Evolutionary conservation across 305 asterid species (phyloP).

Genomic region (Fraxinus sp.): DNA sequence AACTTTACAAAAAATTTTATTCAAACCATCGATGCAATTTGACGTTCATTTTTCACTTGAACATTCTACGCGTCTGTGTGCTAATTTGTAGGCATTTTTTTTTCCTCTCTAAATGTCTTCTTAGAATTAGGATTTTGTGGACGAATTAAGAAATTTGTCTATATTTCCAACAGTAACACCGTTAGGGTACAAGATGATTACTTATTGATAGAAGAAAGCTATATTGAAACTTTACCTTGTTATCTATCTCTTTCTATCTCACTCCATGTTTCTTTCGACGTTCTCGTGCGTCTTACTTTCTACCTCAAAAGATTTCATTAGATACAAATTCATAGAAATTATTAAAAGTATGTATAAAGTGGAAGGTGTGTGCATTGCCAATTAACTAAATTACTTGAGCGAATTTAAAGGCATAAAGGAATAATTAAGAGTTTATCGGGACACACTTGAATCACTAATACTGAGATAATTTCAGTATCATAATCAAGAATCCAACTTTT

Average conservation of each 20-base stretch:
- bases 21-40: background rate
- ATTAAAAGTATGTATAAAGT: background rate
- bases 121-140: background rate
- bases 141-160: background rate
- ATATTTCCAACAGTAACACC: background rate
- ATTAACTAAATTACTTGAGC: background rate
- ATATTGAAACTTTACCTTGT: background rate
- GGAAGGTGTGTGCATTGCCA: background rate
- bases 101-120: background rate
- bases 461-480: background rate
- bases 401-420: background rate
- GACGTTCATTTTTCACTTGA: background rate
- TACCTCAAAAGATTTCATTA: background rate
- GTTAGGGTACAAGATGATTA: background rate
- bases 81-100: background rate
- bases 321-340: background rate
- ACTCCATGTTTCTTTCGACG: background rate
- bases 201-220: background rate
- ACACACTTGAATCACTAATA: background rate
- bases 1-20: background rate
- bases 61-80: background rate
- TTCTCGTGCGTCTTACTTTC: background rate
- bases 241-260: background rate
- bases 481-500: background rate
- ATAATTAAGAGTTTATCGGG: no score